Base-by-base conservation (phyloP, 140 eudicot genomes). In the Ambrosia hybrid region DNA sequence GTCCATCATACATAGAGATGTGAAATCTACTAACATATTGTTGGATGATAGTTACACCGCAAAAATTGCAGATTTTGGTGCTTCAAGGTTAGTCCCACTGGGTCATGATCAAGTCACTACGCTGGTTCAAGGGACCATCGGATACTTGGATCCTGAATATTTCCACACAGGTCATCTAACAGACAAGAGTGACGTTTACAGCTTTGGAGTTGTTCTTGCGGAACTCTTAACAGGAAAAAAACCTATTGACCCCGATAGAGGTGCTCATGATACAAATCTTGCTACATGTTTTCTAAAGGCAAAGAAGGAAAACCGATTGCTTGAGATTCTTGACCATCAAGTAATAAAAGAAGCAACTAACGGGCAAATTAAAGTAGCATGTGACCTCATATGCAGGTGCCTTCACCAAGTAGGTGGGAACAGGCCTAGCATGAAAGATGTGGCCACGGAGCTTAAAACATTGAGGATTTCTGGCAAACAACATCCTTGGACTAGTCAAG, bases 111-210 rank as follows among this genome's bases (percentile, higher is more conserved):
- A 64, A 64, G 37, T 64, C 36, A 39, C 53, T 39, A 64, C 69
- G 0, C 8, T 64, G 1, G 53, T 64, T 64, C 69, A 39, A 64
- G 69, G 69, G 69, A 64, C 69, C 51, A 39, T 76, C 0, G 80
- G 80, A 34, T 76, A 76, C 75, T 68, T 76, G 70, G 75, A 76
- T 57, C 80, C 75, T 11, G 70, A 68, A 36, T 76, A 76, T 43
- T 68, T 68, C 11, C 80, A 68, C 14, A 68, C 55, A 2, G 59
- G 80, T 16, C 80, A 76, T 17, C 26, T 76, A 58, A 68, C 70
- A 14, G 49, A 36, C 5, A 71, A 83, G 77, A 74, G 92, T 84
- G 49, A 87, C 56, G 73, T 81, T 48, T 68, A 76, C 26, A 76
- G 75, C 13, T 76, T 76, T 11, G 75, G 75, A 17, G 74, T 76